Evolutionary conservation across 2,329 filamentous ascomycete genomes (phyloP).

Genomic region (Diplodia intermedia): DNA sequence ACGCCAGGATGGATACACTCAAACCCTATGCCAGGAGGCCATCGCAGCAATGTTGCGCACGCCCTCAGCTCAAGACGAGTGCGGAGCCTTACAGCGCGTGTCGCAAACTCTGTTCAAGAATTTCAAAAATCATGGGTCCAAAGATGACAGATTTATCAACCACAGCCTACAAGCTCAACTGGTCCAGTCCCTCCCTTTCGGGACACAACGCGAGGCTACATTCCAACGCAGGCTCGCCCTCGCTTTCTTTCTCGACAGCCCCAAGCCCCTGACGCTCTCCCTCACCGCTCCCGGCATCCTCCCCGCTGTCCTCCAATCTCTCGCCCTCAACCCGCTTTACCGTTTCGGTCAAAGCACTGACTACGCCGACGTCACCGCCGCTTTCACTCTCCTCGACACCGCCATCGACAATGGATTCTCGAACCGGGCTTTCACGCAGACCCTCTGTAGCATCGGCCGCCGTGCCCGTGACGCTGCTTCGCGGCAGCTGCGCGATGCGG

Average conservation of each 20-base stretch:
- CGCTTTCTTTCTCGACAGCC: conserved; percentile 62
- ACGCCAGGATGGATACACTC: conserved; percentile 9
- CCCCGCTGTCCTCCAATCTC: conserved; percentile 41
- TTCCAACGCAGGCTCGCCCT: conserved; percentile 72
- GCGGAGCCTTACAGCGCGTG: neutral
- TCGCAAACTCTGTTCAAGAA: conserved; percentile 39
- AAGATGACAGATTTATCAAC: conserved; percentile 46
- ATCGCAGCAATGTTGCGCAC: conserved; percentile 34
- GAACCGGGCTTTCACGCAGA: conserved; percentile 34
- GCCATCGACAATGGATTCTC: conserved; percentile 70
- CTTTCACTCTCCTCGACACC: conserved; percentile 73
- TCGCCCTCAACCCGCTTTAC: conserved; percentile 55
- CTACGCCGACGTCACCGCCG: conserved; percentile 71
- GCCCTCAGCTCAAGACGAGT: neutral
- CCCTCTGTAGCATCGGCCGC: conserved; percentile 39
- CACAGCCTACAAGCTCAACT: conserved; percentile 63
- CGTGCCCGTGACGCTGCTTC: conserved; percentile 22
- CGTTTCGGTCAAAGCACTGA: conserved; percentile 64
- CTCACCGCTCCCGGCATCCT: conserved; percentile 38
- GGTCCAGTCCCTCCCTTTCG: conserved; percentile 65
- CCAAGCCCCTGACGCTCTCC: conserved; percentile 38
- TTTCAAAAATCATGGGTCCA: conserved; percentile 40
- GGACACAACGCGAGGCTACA: conserved; percentile 60
- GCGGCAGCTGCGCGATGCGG: conserved; percentile 25
- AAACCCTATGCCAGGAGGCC: conserved; percentile 14